A percentile compares a stretch with the other conserved stretches of the same genome.
These are phyloP conservation scores for Rutstroemia sp. DNA, from an alignment of 2,329 filamentous ascomycete species.

Conservation along the genomic window DNA sequence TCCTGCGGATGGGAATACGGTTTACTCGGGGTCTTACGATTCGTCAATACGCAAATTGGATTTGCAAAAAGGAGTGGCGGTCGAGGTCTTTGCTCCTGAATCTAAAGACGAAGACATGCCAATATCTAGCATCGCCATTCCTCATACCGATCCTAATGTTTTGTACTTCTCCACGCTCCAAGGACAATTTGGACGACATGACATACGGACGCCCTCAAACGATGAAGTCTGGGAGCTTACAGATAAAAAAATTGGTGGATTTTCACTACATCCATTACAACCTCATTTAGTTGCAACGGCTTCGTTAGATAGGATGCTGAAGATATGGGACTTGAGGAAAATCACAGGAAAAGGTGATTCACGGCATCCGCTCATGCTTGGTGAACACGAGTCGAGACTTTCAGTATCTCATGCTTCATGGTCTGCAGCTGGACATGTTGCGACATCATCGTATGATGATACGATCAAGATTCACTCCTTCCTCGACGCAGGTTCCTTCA, in stretches of 20 bases:
- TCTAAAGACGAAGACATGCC: slow-evolving; percentile 66
- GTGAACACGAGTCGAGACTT: slow-evolving; percentile 72
- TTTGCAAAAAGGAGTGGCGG: slow-evolving; percentile 68
- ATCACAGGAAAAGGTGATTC: slow-evolving; percentile 56
- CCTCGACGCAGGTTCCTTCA: slow-evolving; percentile 52
- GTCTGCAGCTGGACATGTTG: slow-evolving; percentile 76
- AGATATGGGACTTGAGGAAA: slow-evolving; percentile 87
- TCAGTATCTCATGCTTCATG: slow-evolving; percentile 92
- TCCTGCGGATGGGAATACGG: slow-evolving; percentile 60
- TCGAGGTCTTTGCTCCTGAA: slow-evolving; percentile 72
- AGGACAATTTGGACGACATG: slow-evolving; percentile 73
- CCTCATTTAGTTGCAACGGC: slow-evolving; percentile 84
- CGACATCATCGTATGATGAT: slow-evolving; percentile 91
- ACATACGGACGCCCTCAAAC: slow-evolving; percentile 56
- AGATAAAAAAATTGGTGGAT: slow-evolving; percentile 94
- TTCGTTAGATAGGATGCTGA: slow-evolving; percentile 80
- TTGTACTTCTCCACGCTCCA: slow-evolving; percentile 84
- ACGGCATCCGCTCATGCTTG: slow-evolving; percentile 61
- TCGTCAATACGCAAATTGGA: slow-evolving; percentile 85
- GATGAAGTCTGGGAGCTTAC: slow-evolving; percentile 67
- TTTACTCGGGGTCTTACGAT: slow-evolving; percentile 88
- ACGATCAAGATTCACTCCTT: slow-evolving; percentile 90
- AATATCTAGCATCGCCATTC: slow-evolving; percentile 78
- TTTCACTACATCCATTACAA: slow-evolving; percentile 71
- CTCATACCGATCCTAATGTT: slow-evolving; percentile 59